Base-by-base conservation (phyloP, 129 eudicot species). In the Sambucus nigra region DNA sequence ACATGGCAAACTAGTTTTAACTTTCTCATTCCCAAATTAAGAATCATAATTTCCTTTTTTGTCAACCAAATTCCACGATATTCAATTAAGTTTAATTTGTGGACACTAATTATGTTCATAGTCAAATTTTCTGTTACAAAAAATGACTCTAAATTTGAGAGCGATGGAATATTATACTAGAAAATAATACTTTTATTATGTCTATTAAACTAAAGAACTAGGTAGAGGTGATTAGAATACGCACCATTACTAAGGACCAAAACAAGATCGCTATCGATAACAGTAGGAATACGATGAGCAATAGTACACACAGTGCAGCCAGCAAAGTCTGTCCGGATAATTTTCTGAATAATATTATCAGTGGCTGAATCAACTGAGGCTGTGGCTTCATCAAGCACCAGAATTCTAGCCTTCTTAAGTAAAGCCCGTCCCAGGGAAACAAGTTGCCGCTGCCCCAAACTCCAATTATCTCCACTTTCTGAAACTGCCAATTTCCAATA, bases 361-460 rank as follows among this genome's bases (percentile, higher is more conserved):
- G 99, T 92, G 63, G 95, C 95, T 41, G 95, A 77, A 67, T 92
- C 99, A 63, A 92, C 99, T 1, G 99, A 92, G 60, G 99, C 99
- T 0, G 99, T 92, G 9, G 99, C 99, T 75, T 92, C 99, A 61
- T 92, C 99, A 10, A 92, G 87, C 46, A 92, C 89, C 62, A 92
- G 47, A 47, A 92, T 86, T 48, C 82, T 77, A 25, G 95, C 94
- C 69, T 92, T 89, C 67, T 92, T 92, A 26, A 92, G 85, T 60
- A 92, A 69, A 32, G 95, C 99, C 63, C 99, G 71, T 7, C 99
- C 99, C 21, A 92, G 83, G 4, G 94, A 86, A 59, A 92, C 89
- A 65, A 92, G 95, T 57, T 92, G 99, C 26, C 99, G 38, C 66
- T 92, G 99, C 41, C 99, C 99, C 59, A 86, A 91, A 63, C 99